phyloP scores from a whole-genome alignment of 1,284 basidiomycete species.

The Naganishia sp. region DNA sequence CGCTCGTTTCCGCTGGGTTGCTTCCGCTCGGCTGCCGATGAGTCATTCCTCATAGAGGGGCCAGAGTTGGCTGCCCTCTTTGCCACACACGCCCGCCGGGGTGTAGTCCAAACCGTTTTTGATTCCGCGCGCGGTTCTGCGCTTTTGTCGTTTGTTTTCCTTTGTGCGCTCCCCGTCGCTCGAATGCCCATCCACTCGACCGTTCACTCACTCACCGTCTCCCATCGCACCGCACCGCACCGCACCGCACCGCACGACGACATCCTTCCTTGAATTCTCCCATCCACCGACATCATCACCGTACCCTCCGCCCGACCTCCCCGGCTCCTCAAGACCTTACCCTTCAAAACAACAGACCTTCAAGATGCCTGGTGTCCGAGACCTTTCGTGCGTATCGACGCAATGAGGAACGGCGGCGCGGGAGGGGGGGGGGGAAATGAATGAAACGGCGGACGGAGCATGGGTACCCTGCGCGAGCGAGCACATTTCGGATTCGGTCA shows the following conservation, averaged over 20 bases:
- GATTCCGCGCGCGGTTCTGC: neutral
- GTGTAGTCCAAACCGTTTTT: conserved; percentile 6
- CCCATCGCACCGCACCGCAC: too few species aligned
- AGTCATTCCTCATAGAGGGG: neutral
- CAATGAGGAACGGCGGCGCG: neutral
- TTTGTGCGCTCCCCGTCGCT: neutral
- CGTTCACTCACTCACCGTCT: too few species aligned
- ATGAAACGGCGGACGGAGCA: neutral
- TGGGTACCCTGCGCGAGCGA: conserved; percentile 1
- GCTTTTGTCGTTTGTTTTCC: neutral
- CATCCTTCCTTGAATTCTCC: too few species aligned
- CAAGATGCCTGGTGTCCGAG: conserved; percentile 89
- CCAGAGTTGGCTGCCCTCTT: neutral
- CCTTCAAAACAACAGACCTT: conserved; percentile 28
- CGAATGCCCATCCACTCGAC: neutral
- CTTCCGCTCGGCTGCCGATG: conserved; percentile 20
- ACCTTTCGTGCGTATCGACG: conserved; percentile 70
- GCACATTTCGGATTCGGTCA: neutral
- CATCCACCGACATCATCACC: neutral
- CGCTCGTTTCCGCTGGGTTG: neutral
- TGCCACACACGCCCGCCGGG: neutral
- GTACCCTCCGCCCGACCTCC: neutral
- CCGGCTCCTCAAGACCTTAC: neutral
- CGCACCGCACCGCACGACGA: too few species aligned
- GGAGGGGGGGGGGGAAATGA: neutral